These are phyloP conservation scores for Alternaria arborescens DNA, from an alignment of 2,329 filamentous ascomycete species.

Conservation along the genomic window DNA sequence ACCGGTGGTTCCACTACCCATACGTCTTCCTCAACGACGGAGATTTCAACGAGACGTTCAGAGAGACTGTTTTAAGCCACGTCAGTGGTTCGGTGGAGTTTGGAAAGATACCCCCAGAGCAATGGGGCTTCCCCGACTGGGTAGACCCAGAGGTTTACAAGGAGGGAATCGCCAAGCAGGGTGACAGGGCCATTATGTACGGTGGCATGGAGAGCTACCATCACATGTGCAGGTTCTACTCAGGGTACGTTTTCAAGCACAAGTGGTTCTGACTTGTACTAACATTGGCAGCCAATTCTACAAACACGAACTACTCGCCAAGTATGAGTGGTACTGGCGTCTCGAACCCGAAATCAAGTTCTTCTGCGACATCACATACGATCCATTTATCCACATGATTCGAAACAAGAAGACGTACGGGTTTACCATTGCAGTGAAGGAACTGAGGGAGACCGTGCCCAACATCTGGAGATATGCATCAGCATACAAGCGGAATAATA, in stretches of 20 bases:
- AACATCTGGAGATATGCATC: slow-evolving; percentile 99
- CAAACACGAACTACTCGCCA: slow-evolving; percentile 91
- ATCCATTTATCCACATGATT: slow-evolving; percentile 96
- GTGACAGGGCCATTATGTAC: slow-evolving; percentile 98
- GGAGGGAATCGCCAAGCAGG: slow-evolving; percentile 96
- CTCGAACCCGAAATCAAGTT: slow-evolving; percentile 99
- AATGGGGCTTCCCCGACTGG: slow-evolving; percentile 99
- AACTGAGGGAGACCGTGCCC: slow-evolving; percentile 94
- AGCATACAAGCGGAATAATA: slow-evolving; percentile 92
- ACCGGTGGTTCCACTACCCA: slow-evolving; percentile 97
- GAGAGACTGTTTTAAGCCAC: slow-evolving; percentile 85
- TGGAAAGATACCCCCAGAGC: slow-evolving; percentile 86
- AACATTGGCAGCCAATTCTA: slow-evolving; percentile 78
- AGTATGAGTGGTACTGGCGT: slow-evolving; percentile 99
- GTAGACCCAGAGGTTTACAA: slow-evolving; percentile 91
- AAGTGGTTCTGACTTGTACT: slow-evolving; percentile 11
- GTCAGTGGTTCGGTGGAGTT: slow-evolving; percentile 91
- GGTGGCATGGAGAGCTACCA: slow-evolving; percentile 99
- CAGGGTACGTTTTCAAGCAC: slow-evolving; percentile 69
- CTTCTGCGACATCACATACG: slow-evolving; percentile 99
- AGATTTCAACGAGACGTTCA: slow-evolving; percentile 95
- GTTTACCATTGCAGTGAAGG: slow-evolving; percentile 98
- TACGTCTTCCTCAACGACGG: slow-evolving; percentile 98
- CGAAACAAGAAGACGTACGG: slow-evolving; percentile 96
- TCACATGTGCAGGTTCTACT: slow-evolving; percentile 99